phyloP scores from a whole-genome alignment of 306 rosid genomes.

The Cyamopsis tetragonoloba region DNA sequence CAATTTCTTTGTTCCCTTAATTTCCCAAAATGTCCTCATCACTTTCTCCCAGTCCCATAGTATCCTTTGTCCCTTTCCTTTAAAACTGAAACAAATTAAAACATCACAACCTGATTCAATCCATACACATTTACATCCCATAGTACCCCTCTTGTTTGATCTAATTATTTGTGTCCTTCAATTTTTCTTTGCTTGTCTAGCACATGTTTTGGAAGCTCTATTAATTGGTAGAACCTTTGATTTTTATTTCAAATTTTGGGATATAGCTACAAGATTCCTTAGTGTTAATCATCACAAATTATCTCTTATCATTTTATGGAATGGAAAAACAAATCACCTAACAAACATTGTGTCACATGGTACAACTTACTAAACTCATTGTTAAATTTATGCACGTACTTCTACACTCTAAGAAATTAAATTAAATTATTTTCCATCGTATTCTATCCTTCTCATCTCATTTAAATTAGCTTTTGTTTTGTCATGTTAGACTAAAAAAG shows the following conservation, averaged over 20 bases:
- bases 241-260: constrained; percentile 19
- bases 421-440: background rate
- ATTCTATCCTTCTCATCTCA: background rate
- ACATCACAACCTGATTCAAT: background rate
- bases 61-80: constrained; percentile 33
- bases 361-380: constrained; percentile 23
- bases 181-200: background rate
- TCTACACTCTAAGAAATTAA: background rate
- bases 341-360: background rate
- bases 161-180: constrained; percentile 5
- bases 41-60: constrained; percentile 12
- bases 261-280: constrained; percentile 5
- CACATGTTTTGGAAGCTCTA: constrained; percentile 4
- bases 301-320: constrained; percentile 21
- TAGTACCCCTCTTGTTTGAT: constrained; percentile 25
- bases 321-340: constrained; percentile 14
- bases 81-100: constrained; percentile 10
- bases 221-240: background rate
- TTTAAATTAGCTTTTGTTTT: background rate
- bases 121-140: background rate
- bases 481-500: background rate
- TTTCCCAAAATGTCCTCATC: constrained; percentile 39
- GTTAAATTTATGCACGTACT: background rate
- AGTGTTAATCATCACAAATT: constrained; percentile 20
- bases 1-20: constrained; percentile 20